Evolutionary conservation across 2,329 filamentous ascomycete genomes (phyloP).

Genomic region (Daldinia sp.): DNA sequence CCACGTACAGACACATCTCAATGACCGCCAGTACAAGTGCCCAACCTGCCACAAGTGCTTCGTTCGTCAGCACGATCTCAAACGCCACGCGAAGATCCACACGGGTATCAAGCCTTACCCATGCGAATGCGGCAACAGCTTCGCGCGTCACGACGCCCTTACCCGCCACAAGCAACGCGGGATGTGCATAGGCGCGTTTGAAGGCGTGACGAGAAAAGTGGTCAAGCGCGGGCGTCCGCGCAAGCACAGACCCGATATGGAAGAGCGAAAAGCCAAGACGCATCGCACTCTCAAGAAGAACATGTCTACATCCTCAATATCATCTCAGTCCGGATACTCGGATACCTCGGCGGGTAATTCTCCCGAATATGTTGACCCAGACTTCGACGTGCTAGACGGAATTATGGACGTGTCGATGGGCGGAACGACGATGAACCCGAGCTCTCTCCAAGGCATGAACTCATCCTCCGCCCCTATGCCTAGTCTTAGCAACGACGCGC

Average conservation of each 20-base stretch:
- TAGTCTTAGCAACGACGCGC: constrained; percentile 47
- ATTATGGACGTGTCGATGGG: constrained; percentile 61
- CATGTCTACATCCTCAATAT: constrained; percentile 61
- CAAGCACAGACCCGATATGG: constrained; percentile 70
- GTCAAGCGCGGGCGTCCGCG: constrained; percentile 73
- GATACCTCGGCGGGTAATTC: constrained; percentile 68
- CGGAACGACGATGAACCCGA: constrained; percentile 55
- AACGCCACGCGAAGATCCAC: constrained; percentile 97
- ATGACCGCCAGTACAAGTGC: constrained; percentile 94
- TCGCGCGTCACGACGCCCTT: constrained; percentile 93
- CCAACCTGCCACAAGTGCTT: constrained; percentile 95
- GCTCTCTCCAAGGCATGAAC: constrained; percentile 51
- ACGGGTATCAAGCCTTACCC: constrained; percentile 95
- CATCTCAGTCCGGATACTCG: constrained; percentile 68
- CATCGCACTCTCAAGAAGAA: constrained; percentile 67
- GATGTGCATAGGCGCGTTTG: constrained; percentile 96
- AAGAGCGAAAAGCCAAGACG: constrained; percentile 69
- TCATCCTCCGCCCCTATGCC: constrained; percentile 58
- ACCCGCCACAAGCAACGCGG: constrained; percentile 94
- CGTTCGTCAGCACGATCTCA: constrained; percentile 95
- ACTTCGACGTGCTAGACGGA: constrained; percentile 62
- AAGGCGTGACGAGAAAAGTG: constrained; percentile 74
- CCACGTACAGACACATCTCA: constrained; percentile 97
- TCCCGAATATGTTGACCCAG: constrained; percentile 56
- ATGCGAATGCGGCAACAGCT: constrained; percentile 93